Evolutionary conservation across 352 stramenopile genomes (phyloP).

Genomic region (Phytophthora colocasiae): DNA sequence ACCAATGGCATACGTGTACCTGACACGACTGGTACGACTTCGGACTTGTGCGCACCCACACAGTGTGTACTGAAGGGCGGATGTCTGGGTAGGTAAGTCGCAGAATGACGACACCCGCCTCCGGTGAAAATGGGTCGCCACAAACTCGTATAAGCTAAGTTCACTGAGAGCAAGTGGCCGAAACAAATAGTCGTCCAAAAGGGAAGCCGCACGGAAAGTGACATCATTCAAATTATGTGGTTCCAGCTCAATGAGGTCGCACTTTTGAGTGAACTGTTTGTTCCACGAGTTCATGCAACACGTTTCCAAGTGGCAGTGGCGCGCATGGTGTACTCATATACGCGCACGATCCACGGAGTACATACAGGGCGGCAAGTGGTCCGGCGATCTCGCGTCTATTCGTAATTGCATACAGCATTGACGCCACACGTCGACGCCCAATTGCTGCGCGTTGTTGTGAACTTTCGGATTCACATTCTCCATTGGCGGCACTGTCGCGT

Average conservation of each 20-base stretch:
- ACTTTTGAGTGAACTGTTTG: not conserved
- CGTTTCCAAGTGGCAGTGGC: not conserved
- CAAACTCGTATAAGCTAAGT: slow-evolving; percentile 7
- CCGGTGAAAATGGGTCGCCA: too few relatives aligned
- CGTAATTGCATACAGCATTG: not conserved
- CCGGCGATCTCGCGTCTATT: slow-evolving; percentile 2
- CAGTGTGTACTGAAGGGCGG: not conserved
- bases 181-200: slow-evolving; percentile 13
- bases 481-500: too few relatives aligned
- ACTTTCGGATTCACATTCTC: too few relatives aligned
- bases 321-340: not conserved
- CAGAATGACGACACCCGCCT: not conserved
- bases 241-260: not conserved
- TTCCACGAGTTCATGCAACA: not conserved
- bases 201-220: not conserved
- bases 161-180: not conserved
- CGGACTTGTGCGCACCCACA: not conserved
- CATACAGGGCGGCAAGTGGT: not conserved
- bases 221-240: not conserved
- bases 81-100: not conserved
- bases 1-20: too few relatives aligned
- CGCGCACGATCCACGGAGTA: not conserved
- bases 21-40: slow-evolving; percentile 7
- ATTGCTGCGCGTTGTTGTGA: not conserved
- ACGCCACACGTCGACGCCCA: slow-evolving; percentile 1